Base-by-base conservation (phyloP, 768 basidiomycete species). In the Mycena floridula region DNA sequence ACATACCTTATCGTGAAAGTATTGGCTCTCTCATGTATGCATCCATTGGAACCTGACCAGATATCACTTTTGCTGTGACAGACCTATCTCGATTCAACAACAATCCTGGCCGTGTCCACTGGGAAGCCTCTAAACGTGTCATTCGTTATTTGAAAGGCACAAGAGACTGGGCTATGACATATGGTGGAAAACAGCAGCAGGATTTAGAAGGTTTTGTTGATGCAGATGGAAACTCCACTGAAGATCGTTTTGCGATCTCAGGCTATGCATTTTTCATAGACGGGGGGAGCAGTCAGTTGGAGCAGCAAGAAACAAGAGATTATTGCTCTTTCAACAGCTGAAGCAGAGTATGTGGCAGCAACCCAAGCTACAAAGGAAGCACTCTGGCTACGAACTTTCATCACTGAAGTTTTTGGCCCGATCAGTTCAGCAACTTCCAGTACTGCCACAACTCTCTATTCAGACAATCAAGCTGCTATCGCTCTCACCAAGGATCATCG, bases 131-230 rank as follows among this genome's bases (percentile, higher is more conserved):
- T 11, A 58, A 59, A 39, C 61, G 59, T 36, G 44, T 68, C 22
- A 46, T 65, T 25, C 54, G 55, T 3, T 73, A 70, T 49, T 50
- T 73, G 5, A n/a, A 24, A 15, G 41, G 44, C 5, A 52, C 45
- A 7, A 50, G 32, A 28, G 40, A 42, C 15, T 18, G 40, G 7
- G 44, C 27, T 6, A 43, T 57, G 24, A 49, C 45, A 7, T 54
- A 46, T 38, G 47, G 41, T 18, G 41, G 15, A 12, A 25, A 22
- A n/a, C 18, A 38, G 11, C 27, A 49, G 5, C 23, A 40, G 3
- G 18, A 37, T 7, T 16, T 46, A 13, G 18, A 18, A 9, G 43
- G n/a, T 12, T 54, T 43, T 23, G 43, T 28, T 0, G 37, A 54
- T 9, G 43, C 41, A 4, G 52, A 54, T 25, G 52, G 53, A 1